Base-by-base conservation (phyloP, 441 rosid species). In the Populus trichocarpa region DNA sequence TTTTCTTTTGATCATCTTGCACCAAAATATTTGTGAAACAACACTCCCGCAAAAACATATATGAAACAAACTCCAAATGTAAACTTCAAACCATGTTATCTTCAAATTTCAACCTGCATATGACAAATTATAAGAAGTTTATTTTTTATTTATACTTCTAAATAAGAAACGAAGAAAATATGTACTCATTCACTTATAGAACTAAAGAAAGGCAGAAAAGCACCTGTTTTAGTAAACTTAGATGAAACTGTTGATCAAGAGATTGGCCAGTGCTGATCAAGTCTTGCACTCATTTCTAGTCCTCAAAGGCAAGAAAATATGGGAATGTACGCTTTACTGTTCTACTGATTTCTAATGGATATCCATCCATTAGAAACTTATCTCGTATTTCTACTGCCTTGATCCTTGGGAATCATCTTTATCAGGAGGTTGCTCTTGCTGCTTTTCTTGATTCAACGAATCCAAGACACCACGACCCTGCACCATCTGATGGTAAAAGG, bases 401-500 rank as follows among this genome's bases (percentile, higher is more conserved):
- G 97, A 91, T 64, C 89, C 93, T 84, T 90, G 95, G 80, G 98
- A 93, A 75, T 89, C 91, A 83, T 88, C 94, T 75, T 89, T 88
- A 70, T 87, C 88, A 71, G 86, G 85, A 72, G 87, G 81, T 71
- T 87, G 89, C 76, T 83, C 87, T 11, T 87, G 85, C n/a, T 89
- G 92, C 42, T 86, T 66, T 10, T 40, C 79, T 84, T 77, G 88
- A n/a, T 71, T 76, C 32, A 73, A 33, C 16, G 77, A 76, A 64
- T 61, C 72, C 32, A 73, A 86, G 57, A 80, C 88, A 76, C 81
- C 77, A 80, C 93, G 88, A 42, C 81, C 88, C 75, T 90, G 96
- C 63, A 92, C 85, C 87, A 93, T 90, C 84, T 95, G 98, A 80
- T 93, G 99, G 85, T 95, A 93, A 79, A 91, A 87, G 79, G 89